Evolutionary conservation across 2,329 filamentous ascomycete genomes (phyloP), one percentile per base, ranked within the genome.

Genomic region (Pestalotiopsis sp.): DNA sequence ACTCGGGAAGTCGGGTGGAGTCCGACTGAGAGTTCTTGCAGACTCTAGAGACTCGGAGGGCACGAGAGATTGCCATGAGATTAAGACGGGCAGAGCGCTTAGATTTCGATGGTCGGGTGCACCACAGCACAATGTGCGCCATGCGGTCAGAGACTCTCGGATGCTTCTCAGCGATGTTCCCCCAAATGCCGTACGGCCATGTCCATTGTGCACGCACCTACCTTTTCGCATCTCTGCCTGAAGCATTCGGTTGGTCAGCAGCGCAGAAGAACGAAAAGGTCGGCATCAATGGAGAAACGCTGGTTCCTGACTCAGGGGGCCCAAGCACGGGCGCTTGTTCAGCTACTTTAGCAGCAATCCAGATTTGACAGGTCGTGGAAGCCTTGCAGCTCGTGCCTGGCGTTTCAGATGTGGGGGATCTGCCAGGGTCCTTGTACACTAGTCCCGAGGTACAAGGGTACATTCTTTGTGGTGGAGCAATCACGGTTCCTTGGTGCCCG

Each of bases 401-500:
- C 36, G 63, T 66, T 66, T 66, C 63, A 66, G 63, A 66, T 66
- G 63, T 56, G 61, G 61, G 61, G 61, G 61, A 64, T 64, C 61
- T 62, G 59, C 59, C 59, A 36, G 36, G 57, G 23, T 36, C 57
- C 57, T 52, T 52, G 45, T n/a, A 52, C 17, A 20, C 17, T 17
- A n/a, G 45, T n/a, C 45, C 20, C 45, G 27, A 52, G 45, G 45
- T 52, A 17, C 17, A 14, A 6, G 14, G 3, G 45, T 13, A 13
- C 40, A 17, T 45, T 11, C 40, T 4, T 45, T 13, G 56, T 14
- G 41, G n/a, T 14, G 41, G 41, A 6, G 31, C 31, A 49, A 14
- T 49, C 31, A 36, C 31, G 57, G 57, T 38, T 62, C 27, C 60
- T 13, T 62, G 31, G 25, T 31, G 12, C 40, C 40, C 11, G 61